phyloP scores from a whole-genome alignment of 768 basidiomycete genomes.

The Xerocomellus intermedius region DNA sequence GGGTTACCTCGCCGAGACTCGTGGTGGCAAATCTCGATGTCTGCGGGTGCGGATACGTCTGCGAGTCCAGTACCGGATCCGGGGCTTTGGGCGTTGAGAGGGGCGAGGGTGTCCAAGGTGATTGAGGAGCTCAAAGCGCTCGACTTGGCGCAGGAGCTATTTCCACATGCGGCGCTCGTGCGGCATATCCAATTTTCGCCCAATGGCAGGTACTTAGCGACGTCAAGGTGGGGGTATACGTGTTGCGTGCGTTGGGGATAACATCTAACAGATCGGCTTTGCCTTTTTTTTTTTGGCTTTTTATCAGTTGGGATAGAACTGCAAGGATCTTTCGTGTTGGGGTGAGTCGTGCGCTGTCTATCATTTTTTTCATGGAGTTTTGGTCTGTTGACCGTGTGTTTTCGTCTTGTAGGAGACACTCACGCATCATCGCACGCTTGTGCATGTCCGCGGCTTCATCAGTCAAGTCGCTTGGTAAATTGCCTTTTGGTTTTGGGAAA shows the following conservation, averaged over 20 bases:
- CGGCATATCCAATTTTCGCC: conserved; percentile 57
- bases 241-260: not conserved
- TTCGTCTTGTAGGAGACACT: conserved; percentile 37
- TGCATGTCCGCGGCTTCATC: conserved; percentile 51
- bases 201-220: conserved; percentile 51
- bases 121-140: conserved; percentile 42
- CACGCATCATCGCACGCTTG: conserved; percentile 42
- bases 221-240: conserved; percentile 42
- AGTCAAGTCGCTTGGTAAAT: conserved; percentile 52
- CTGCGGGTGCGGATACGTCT: not conserved
- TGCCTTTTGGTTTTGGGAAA: not conserved
- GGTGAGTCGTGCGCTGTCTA: conserved; percentile 24
- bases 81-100: conserved; percentile 30
- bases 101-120: conserved; percentile 37
- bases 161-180: conserved; percentile 47
- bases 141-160: conserved; percentile 37
- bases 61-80: conserved; percentile 19
- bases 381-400: not conserved
- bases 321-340: conserved; percentile 47
- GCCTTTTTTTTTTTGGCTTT: not conserved
- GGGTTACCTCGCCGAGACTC: conserved; percentile 26
- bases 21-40: conserved; percentile 25
- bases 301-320: conserved; percentile 47
- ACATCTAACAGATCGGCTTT: not conserved
- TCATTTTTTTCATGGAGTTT: not conserved